Evolutionary conservation across 2,329 filamentous ascomycete genomes (phyloP).

Genomic region (Zymoseptoria ardabiliae): DNA sequence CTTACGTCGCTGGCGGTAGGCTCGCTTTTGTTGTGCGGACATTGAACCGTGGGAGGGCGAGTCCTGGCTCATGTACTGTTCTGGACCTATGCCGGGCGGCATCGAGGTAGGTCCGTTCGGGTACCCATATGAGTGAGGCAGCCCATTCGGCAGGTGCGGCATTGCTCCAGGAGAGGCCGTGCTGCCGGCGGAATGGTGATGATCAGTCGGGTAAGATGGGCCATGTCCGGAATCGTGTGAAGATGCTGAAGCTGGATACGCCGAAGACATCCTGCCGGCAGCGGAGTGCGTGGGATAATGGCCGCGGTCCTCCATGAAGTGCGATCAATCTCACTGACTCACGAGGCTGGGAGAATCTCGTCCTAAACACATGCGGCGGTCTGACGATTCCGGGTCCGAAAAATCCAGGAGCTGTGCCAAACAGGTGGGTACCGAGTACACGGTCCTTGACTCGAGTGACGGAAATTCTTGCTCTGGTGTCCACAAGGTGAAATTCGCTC

Average conservation of each 20-base stretch:
- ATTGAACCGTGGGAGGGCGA: constrained; percentile 31
- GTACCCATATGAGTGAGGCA: constrained; percentile 17
- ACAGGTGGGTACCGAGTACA: not conserved
- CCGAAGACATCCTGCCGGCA: not conserved
- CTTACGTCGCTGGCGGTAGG: constrained; percentile 89
- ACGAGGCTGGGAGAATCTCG: not conserved
- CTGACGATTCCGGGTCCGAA: not conserved
- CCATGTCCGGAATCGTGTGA: not conserved
- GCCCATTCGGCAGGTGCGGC: constrained; percentile 17
- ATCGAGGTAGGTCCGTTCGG: constrained; percentile 11
- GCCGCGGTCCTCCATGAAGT: not conserved
- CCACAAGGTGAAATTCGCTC: not conserved
- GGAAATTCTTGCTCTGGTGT: not conserved
- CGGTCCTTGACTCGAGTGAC: not conserved
- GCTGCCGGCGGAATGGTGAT: constrained; percentile 10
- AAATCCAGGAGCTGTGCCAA: not conserved
- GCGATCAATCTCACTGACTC: not conserved
- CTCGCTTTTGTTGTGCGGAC: constrained; percentile 72
- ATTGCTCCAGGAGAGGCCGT: constrained; percentile 16
- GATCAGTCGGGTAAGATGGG: not conserved
- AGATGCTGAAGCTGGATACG: not conserved
- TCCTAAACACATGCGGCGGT: not conserved
- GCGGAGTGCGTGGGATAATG: not conserved
- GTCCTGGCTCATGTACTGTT: constrained; percentile 24
- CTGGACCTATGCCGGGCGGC: constrained; percentile 18